Evolutionary conservation across 768 basidiomycete species (phyloP).

Genomic region (Macrocybe gigantea): DNA sequence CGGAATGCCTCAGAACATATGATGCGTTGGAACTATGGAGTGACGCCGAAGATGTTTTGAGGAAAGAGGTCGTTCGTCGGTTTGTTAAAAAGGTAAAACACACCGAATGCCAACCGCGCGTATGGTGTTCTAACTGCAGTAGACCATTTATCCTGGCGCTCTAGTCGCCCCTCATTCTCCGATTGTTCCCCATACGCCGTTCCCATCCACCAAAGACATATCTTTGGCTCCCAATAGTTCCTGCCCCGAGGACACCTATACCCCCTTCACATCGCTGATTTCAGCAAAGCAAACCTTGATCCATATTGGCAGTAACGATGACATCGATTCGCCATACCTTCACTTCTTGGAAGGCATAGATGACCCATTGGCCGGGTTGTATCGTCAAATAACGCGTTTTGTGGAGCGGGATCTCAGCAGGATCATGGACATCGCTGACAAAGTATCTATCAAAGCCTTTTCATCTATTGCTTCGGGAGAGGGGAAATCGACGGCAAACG

Average conservation of each 20-base stretch:
- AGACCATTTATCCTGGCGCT: conserved; percentile 75
- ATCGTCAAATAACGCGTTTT: conserved; percentile 78
- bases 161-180: conserved; percentile 68
- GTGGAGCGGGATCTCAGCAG: conserved; percentile 67
- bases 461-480: conserved; percentile 14
- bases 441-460: conserved; percentile 45
- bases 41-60: conserved; percentile 84
- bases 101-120: background rate
- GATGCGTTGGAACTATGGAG: conserved; percentile 76
- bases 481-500: conserved; percentile 5
- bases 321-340: conserved; percentile 27
- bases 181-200: conserved; percentile 71
- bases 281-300: conserved; percentile 32
- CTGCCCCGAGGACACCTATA: conserved; percentile 41
- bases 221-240: conserved; percentile 19
- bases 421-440: conserved; percentile 76
- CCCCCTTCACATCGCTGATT: conserved; percentile 45
- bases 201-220: conserved; percentile 30
- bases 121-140: conserved; percentile 4
- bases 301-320: conserved; percentile 16
- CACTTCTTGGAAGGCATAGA: conserved; percentile 61
- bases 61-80: conserved; percentile 60
- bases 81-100: conserved; percentile 74
- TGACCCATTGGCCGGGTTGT: conserved; percentile 68
- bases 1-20: conserved; percentile 77